Base-by-base conservation (phyloP, 371 early-diverging fungal genomes). In the Rhizopus arrhizus region DNA sequence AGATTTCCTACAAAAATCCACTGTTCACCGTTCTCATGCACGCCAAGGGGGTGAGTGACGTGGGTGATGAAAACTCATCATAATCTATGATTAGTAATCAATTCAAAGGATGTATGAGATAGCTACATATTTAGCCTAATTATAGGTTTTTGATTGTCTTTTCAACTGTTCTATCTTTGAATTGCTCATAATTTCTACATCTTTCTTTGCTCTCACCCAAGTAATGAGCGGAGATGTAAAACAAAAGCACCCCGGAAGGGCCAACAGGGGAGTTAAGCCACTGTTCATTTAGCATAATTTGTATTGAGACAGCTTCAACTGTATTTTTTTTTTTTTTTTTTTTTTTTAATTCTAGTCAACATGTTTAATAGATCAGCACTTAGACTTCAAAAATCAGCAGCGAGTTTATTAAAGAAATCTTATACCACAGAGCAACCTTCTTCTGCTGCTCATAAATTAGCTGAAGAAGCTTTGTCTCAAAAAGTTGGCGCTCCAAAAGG, bases 381-480 rank as follows among this genome's bases (percentile, higher is more conserved):
- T n/a, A 55, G 56, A 56, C 32, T 62, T 28, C 63, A 68, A 57
- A 41, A 45, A 47, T 34, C 48, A 15, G 52, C 58, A 4, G 41
- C 48, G 10, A 38, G 53, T 36, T 51, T 53, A 22, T 38, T 56
- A 6, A 68, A 46, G 36, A 62, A 59, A 58, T 32, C 33, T 40
- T 67, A 67, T 28, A 51, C 42, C 11, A 34, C 62, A 11, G 15
- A 50, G 13, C 45, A 49, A 8, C 4, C 40, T 12, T 22, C 45
- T 29, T 51, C 66, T 12, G 41, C 70, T 38, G 56, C 70, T 36
- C 66, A 64, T 47, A 69, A 65, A 31, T 65, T 82, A 12, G 77
- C 79, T 31, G 75, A 77, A 40, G 81, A 82, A 64, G 81, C 70
- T 31, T 70, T 82, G 7, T 77, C 83, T 11, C 74, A 77, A 61